Conservation (phyloP, 805 yeast species). For the Peterozyma xylosa region DNA sequence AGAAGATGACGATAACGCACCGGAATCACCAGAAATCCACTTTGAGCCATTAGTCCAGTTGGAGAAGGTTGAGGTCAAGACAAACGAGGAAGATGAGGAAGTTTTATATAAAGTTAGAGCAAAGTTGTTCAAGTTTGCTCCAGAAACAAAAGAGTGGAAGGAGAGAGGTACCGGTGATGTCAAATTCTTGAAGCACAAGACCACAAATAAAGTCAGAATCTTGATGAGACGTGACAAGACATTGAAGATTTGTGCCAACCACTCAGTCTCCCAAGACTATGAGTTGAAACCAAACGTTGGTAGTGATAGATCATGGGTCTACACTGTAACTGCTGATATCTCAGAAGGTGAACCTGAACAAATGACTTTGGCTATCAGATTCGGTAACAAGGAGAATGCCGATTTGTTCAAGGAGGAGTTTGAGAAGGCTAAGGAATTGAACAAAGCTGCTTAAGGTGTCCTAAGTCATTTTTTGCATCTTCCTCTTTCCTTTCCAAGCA, state of each 20-base stretch:
- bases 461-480: no score
- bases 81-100: conserved; percentile 89
- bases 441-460: conserved; percentile 30
- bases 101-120: conserved; percentile 84
- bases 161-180: conserved; percentile 99
- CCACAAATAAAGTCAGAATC: conserved; percentile 74
- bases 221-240: conserved; percentile 99
- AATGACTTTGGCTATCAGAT: conserved; percentile 92
- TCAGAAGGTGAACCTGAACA: conserved; percentile 97
- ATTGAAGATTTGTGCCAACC: conserved; percentile 96
- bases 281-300: conserved; percentile 89
- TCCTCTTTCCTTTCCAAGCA: no score
- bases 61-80: conserved; percentile 93
- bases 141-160: conserved; percentile 90
- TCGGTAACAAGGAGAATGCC: conserved; percentile 87
- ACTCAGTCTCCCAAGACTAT: conserved; percentile 76
- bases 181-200: conserved; percentile 86
- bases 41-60: conserved; percentile 94
- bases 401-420: conserved; percentile 91
- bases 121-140: conserved; percentile 80
- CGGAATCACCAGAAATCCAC: conserved; percentile 78
- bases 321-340: conserved; percentile 87
- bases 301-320: conserved; percentile 97
- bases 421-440: conserved; percentile 69
- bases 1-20: conserved; percentile 48